Evolutionary conservation across 371 early-diverging fungal genomes (phyloP).

Genomic region (Mucor racemosus): DNA sequence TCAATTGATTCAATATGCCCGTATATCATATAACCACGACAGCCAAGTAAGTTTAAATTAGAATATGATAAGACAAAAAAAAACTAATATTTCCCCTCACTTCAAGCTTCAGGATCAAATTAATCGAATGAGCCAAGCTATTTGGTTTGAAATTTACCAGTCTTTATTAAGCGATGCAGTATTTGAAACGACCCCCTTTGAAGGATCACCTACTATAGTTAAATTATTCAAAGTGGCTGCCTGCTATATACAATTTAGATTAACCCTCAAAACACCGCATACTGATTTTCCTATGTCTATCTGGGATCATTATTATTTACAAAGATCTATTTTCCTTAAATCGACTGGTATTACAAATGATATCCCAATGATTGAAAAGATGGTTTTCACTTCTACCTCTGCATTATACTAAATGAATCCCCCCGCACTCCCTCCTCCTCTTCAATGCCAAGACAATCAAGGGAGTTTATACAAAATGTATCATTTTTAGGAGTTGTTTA

Average conservation of each 20-base stretch:
- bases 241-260: background rate
- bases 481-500: background rate
- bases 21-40: slow-evolving; percentile 1
- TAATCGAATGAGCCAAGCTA: slow-evolving; percentile 4
- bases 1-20: slow-evolving; percentile 5
- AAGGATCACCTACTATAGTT: background rate
- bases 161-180: slow-evolving; percentile 8
- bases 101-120: background rate
- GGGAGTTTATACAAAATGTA: background rate
- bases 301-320: slow-evolving; percentile 21
- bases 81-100: background rate
- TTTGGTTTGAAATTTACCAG: slow-evolving; percentile 15
- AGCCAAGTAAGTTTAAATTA: background rate
- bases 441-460: slow-evolving; percentile 4
- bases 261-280: background rate
- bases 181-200: slow-evolving; percentile 3
- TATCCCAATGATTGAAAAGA: slow-evolving; percentile 6
- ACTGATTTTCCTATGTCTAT: slow-evolving; percentile 1
- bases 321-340: slow-evolving; percentile 17
- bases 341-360: background rate
- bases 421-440: background rate
- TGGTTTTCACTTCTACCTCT: slow-evolving; percentile 7
- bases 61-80: background rate
- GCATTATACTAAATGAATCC: background rate
- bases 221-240: slow-evolving; percentile 8